Percentiles rank a stretch among this genome's conserved stretches.
phyloP scores from a whole-genome alignment of 352 stramenopile genomes.

The Globisporangium abappressorium region DNA sequence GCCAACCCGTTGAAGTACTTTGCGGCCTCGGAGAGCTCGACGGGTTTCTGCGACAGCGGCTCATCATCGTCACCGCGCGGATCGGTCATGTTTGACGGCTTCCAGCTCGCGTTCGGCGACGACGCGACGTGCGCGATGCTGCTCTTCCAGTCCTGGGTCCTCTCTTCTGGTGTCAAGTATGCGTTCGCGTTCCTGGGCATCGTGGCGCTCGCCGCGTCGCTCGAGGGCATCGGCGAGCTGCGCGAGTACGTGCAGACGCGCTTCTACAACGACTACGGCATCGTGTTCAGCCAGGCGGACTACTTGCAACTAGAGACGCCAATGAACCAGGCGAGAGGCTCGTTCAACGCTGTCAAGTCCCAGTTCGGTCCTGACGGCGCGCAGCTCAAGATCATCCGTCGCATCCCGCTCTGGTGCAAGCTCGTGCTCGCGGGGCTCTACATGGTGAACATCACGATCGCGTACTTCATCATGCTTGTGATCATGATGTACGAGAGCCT shows the following conservation, averaged over 20 bases:
- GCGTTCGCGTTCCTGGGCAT: slow-evolving; percentile 71
- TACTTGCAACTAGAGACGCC: slow-evolving; percentile 53
- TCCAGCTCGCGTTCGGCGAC: slow-evolving; percentile 66
- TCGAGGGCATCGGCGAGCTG: slow-evolving; percentile 62
- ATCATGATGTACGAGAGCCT: slow-evolving; percentile 85
- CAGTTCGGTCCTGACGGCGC: slow-evolving; percentile 18
- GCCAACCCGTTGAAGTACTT: slow-evolving; percentile 48
- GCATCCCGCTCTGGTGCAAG: slow-evolving; percentile 67
- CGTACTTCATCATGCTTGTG: slow-evolving; percentile 84
- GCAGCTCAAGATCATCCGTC: slow-evolving; percentile 45
- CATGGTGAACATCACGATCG: slow-evolving; percentile 73
- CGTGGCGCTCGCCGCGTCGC: slow-evolving; percentile 58
- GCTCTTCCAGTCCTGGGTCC: slow-evolving; percentile 79
- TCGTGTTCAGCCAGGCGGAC: slow-evolving; percentile 56
- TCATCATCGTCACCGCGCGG: slow-evolving; percentile 33
- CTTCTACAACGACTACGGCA: slow-evolving; percentile 52
- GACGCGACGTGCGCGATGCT: slow-evolving; percentile 63
- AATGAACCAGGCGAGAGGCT: slow-evolving; percentile 5
- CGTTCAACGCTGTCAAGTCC: slow-evolving; percentile 24
- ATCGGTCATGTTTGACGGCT: slow-evolving; percentile 85
- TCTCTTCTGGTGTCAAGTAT: slow-evolving; percentile 68
- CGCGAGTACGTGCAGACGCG: slow-evolving; percentile 41
- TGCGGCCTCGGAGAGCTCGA: slow-evolving; percentile 23
- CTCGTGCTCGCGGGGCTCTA: slow-evolving; percentile 58
- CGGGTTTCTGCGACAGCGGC: slow-evolving; percentile 56